Evolutionary conservation across 306 rosid species (phyloP).

Genomic region (Abrus pulchellus): DNA sequence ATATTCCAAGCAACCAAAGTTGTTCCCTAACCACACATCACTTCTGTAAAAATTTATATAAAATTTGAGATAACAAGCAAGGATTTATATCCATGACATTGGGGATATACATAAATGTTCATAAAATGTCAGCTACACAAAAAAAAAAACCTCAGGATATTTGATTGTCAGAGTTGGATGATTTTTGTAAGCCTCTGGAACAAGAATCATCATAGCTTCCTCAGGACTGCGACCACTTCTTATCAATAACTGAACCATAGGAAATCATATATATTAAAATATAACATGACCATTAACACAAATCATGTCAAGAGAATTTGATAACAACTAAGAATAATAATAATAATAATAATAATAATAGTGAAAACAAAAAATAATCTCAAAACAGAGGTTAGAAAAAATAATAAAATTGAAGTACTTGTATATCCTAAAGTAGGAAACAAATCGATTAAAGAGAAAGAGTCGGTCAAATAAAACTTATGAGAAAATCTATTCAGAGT

Average conservation of each 20-base stretch:
- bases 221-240: conserved; percentile 96
- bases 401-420: conserved; percentile 25
- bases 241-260: conserved; percentile 74
- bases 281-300: conserved; percentile 43
- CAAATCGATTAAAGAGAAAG: conserved; percentile 14
- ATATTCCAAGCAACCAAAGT: conserved; percentile 1
- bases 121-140: conserved; percentile 15
- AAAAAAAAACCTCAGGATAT: conserved; percentile 86
- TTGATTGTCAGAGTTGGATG: conserved; percentile 92
- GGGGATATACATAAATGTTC: conserved; percentile 2
- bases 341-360: neutral
- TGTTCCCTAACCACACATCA: conserved; percentile 4
- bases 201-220: conserved; percentile 98
- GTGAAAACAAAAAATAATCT: conserved; percentile 10
- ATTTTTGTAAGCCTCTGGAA: conserved; percentile 97
- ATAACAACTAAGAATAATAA: neutral
- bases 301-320: conserved; percentile 36
- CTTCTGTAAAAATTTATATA: neutral
- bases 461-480: neutral
- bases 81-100: conserved; percentile 23
- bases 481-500: conserved; percentile 22
- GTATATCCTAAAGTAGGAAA: conserved; percentile 24
- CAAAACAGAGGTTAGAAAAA: conserved; percentile 34
- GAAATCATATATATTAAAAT: conserved; percentile 47
- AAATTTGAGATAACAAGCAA: conserved; percentile 15